These are phyloP conservation scores for Beta vulgaris DNA, from an alignment of 148 eudicot species.

Conservation along the genomic window DNA sequence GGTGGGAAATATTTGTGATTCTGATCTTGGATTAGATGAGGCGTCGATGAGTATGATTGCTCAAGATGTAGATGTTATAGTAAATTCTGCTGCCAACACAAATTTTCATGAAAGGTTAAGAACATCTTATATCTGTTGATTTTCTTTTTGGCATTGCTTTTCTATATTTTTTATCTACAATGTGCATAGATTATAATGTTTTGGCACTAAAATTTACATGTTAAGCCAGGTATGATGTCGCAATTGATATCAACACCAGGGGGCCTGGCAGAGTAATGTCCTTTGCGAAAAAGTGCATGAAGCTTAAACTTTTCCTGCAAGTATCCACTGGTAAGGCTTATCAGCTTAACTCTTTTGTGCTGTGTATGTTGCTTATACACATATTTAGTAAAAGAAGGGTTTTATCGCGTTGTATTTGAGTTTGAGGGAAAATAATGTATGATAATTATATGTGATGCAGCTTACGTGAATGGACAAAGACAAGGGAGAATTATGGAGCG, in stretches of 20 bases:
- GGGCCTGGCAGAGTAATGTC: constrained; percentile 89
- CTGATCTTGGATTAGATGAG: constrained; percentile 69
- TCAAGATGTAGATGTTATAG: constrained; percentile 73
- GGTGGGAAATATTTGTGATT: constrained; percentile 79
- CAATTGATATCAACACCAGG: constrained; percentile 82
- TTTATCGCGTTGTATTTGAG: neutral
- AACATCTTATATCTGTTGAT: neutral
- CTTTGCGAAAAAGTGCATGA: constrained; percentile 77
- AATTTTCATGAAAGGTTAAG: constrained; percentile 89
- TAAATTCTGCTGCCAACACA: constrained; percentile 97
- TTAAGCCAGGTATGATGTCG: constrained; percentile 74
- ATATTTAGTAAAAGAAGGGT: neutral
- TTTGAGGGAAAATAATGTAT: neutral
- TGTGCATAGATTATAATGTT: neutral
- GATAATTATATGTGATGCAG: constrained; percentile 36
- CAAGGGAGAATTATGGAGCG: constrained; percentile 89
- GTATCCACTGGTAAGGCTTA: constrained; percentile 72
- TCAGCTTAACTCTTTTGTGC: neutral
- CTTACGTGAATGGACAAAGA: constrained; percentile 97
- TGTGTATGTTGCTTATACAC: neutral
- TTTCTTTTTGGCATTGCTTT: neutral
- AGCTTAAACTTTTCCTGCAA: constrained; percentile 79
- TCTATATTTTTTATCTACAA: neutral
- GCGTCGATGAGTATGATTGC: constrained; percentile 39
- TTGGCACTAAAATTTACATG: constrained; percentile 5